Evolutionary conservation across 352 stramenopile species (phyloP).

Genomic region (Globisporangium canariense): DNA sequence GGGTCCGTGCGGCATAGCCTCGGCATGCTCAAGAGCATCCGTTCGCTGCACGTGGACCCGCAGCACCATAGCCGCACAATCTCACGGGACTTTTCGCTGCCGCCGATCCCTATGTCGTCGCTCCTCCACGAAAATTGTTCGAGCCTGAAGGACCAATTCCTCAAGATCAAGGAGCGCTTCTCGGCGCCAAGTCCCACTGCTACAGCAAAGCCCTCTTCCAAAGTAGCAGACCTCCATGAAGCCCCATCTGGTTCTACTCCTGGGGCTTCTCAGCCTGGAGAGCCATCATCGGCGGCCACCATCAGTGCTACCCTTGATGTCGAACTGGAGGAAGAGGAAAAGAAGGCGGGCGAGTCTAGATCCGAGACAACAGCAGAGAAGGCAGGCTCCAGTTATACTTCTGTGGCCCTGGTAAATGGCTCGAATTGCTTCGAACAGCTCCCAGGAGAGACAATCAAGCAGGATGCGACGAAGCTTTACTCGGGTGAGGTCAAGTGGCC

Average conservation of each 20-base stretch:
- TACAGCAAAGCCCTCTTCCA: slow-evolving; percentile 20
- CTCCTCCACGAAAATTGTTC: slow-evolving; percentile 61
- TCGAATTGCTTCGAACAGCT: not conserved
- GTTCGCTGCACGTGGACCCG: slow-evolving; percentile 24
- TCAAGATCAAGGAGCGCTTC: slow-evolving; percentile 79
- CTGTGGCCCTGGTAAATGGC: not conserved
- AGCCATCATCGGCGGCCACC: not conserved
- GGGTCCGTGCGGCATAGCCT: slow-evolving; percentile 8
- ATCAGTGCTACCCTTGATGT: not conserved
- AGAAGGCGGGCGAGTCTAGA: not conserved
- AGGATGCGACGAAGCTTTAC: slow-evolving; percentile 22
- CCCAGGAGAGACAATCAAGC: slow-evolving; percentile 14
- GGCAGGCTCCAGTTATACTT: not conserved
- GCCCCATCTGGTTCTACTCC: not conserved
- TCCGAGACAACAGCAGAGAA: not conserved
- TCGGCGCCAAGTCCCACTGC: slow-evolving; percentile 20
- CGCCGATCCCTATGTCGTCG: slow-evolving; percentile 32
- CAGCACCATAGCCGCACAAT: slow-evolving; percentile 34
- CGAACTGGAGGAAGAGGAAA: not conserved
- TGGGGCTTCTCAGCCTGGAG: not conserved
- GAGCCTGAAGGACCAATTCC: slow-evolving; percentile 77
- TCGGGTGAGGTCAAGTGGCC: slow-evolving; percentile 32
- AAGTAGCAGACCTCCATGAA: not conserved
- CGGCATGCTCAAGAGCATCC: slow-evolving; percentile 27
- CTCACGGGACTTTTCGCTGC: slow-evolving; percentile 56